Percentiles rank a stretch among this genome's conserved stretches.
phyloP scores from a whole-genome alignment of 257 asterid species.

The Primulina eburnea region DNA sequence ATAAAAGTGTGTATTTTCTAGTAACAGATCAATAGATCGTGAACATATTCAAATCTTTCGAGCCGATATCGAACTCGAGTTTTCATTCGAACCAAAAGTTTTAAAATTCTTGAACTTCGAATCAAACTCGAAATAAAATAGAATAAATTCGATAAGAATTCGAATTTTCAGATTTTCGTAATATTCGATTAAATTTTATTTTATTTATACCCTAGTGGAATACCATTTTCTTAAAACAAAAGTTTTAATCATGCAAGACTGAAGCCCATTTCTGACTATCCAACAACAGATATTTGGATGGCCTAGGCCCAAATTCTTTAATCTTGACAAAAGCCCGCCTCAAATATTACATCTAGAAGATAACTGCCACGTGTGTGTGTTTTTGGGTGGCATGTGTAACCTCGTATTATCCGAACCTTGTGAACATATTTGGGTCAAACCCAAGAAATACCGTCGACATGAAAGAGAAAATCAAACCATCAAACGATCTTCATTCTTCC shows the following conservation, averaged over 20 bases:
- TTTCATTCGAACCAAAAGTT: no score
- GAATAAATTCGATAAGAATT: no score
- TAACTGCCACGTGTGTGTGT: background rate
- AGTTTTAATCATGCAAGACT: background rate
- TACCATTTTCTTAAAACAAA: no score
- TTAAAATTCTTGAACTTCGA: no score
- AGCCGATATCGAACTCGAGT: no score
- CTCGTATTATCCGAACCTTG: conserved; percentile 21
- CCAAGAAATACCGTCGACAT: conserved; percentile 21
- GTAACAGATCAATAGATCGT: no score
- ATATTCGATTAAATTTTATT: no score
- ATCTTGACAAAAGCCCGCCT: background rate
- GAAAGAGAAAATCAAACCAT: background rate
- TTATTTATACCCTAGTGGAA: no score
- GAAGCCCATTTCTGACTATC: background rate
- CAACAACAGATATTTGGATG: background rate
- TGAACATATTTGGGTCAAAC: conserved; percentile 19
- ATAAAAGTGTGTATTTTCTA: no score
- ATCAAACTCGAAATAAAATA: no score
- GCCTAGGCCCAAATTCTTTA: background rate
- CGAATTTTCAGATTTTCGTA: no score
- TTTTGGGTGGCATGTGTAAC: background rate
- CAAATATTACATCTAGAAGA: background rate
- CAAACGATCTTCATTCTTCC: conserved; percentile 8
- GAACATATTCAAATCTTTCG: no score